Evolutionary conservation across 73 alveolate genomes (phyloP).

Genomic region (Uronychia setigera): DNA sequence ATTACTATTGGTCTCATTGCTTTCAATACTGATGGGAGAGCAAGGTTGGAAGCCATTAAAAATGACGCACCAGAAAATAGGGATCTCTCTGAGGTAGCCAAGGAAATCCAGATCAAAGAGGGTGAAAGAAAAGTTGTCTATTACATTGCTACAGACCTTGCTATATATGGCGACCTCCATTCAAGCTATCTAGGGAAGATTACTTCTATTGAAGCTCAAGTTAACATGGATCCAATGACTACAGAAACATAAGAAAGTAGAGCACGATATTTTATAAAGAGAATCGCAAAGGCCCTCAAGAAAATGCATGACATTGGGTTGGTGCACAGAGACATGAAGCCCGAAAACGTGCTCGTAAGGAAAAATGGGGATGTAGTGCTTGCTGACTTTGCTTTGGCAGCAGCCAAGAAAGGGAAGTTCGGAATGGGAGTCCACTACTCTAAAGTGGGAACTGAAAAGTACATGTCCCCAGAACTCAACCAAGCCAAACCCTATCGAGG

Average conservation of each 20-base stretch:
- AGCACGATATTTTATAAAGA: not conserved
- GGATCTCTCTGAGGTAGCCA: not conserved
- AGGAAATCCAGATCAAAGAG: too few relatives aligned
- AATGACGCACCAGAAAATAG: not conserved
- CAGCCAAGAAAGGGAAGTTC: conserved; percentile 40
- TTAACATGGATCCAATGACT: not conserved
- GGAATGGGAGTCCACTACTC: conserved; percentile 52
- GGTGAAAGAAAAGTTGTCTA: not conserved
- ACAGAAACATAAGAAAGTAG: not conserved
- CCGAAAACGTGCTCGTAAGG: conserved; percentile 72
- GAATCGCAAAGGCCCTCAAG: conserved; percentile 12
- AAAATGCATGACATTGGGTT: conserved; percentile 59
- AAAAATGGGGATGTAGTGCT: conserved; percentile 65
- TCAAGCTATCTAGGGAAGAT: not conserved
- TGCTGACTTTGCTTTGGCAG: conserved; percentile 72
- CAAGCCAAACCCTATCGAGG: conserved; percentile 20
- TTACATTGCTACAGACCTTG: not conserved
- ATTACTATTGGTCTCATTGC: not conserved
- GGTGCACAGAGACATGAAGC: conserved; percentile 79
- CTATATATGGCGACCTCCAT: not conserved
- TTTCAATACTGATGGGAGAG: not conserved
- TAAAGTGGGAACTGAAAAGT: conserved; percentile 63
- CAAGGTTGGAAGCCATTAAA: not conserved
- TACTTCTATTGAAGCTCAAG: not conserved
- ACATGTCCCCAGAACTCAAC: conserved; percentile 74